phyloP scores from a whole-genome alignment of 2,329 filamentous ascomycete genomes.

The Myriosclerotinia scirpicola region DNA sequence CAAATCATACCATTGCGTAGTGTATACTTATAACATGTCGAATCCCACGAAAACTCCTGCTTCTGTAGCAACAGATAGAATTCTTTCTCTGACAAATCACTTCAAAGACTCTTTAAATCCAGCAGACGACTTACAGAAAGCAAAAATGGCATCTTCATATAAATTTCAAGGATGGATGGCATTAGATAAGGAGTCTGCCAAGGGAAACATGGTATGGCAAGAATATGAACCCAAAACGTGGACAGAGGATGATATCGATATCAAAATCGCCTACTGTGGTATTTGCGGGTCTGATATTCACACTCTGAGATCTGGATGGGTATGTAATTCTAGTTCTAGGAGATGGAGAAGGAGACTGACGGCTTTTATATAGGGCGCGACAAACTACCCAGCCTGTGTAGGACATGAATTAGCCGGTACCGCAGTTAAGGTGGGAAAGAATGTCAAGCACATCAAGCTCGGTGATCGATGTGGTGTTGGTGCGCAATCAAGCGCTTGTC shows the following conservation, averaged over 20 bases:
- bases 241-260: slow-evolving; percentile 53
- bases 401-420: slow-evolving; percentile 54
- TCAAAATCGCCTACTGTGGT: slow-evolving; percentile 52
- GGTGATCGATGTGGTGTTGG: slow-evolving; percentile 57
- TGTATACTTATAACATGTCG: slow-evolving; percentile 28
- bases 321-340: slow-evolving; percentile 30
- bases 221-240: slow-evolving; percentile 50
- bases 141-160: slow-evolving; percentile 38
- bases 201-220: slow-evolving; percentile 42
- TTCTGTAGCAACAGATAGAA: slow-evolving; percentile 31
- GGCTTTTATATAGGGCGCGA: slow-evolving; percentile 5
- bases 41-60: slow-evolving; percentile 28
- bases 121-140: slow-evolving; percentile 29
- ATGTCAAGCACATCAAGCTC: slow-evolving; percentile 47
- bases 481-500: slow-evolving; percentile 46
- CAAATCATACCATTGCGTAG: not conserved
- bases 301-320: slow-evolving; percentile 40
- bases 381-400: slow-evolving; percentile 43
- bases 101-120: slow-evolving; percentile 32
- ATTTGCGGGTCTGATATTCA: slow-evolving; percentile 47
- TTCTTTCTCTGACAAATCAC: slow-evolving; percentile 30
- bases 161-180: slow-evolving; percentile 45
- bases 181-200: slow-evolving; percentile 37
- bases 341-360: not conserved
- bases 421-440: slow-evolving; percentile 48